phyloP scores from a whole-genome alignment of 2,329 filamentous ascomycete genomes.

The Fusarium sp. region DNA sequence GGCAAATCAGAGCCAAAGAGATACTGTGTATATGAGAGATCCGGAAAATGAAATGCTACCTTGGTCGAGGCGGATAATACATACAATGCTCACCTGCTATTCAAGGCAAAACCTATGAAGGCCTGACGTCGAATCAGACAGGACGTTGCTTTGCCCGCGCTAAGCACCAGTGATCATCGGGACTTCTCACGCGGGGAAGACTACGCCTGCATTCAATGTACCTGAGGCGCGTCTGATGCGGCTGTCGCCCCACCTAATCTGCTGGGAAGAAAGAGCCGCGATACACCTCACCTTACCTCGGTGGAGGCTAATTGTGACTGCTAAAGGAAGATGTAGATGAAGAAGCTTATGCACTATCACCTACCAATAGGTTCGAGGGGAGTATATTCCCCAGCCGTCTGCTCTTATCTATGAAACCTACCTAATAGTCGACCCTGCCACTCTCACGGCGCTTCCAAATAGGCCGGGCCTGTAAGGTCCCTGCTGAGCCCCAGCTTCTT shows the following conservation, averaged over 20 bases:
- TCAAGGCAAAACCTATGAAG: conserved; percentile 11
- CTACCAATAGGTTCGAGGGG: not conserved
- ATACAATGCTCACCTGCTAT: not conserved
- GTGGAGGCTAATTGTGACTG: not conserved
- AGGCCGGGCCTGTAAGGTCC: conserved; percentile 4
- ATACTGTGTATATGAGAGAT: not conserved
- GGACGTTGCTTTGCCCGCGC: conserved; percentile 32
- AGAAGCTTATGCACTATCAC: not conserved
- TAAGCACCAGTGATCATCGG: conserved; percentile 32
- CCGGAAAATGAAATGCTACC: not conserved
- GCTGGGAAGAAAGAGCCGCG: conserved; percentile 35
- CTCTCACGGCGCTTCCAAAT: conserved; percentile 19
- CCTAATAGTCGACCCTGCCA: not conserved
- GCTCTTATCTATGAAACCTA: not conserved
- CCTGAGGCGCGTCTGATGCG: conserved; percentile 38
- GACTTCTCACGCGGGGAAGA: conserved; percentile 23
- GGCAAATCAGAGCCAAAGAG: not conserved
- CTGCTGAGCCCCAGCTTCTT: conserved; percentile 20
- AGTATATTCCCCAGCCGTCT: not conserved
- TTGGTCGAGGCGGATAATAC: not conserved
- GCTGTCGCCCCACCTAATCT: conserved; percentile 32
- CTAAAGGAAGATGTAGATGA: not conserved
- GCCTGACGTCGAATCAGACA: conserved; percentile 40
- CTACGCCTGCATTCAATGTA: conserved; percentile 22
- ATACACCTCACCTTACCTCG: conserved; percentile 11